Evolutionary conservation across 768 basidiomycete species (phyloP).

Genomic region (Serendipita indica): DNA sequence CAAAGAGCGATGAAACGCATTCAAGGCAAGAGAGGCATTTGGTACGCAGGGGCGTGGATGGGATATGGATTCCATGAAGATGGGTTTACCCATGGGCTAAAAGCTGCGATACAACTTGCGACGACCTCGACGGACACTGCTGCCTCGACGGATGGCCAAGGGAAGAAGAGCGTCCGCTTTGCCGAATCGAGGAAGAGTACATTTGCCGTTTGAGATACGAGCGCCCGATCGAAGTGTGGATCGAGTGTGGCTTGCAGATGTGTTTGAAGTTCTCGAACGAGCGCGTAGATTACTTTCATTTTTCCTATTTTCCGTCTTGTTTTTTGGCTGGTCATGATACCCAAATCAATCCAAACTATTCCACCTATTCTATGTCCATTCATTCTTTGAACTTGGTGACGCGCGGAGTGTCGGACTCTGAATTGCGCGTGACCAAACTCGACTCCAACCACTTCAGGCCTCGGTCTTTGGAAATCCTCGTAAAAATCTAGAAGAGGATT

Average conservation of each 20-base stretch:
- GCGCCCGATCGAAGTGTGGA: neutral
- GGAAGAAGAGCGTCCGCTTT: too few species aligned
- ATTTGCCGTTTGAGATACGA: slow-evolving; percentile 7
- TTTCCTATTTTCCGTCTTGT: neutral
- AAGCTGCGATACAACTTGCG: slow-evolving; percentile 18
- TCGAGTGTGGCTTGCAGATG: neutral
- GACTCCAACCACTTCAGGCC: neutral
- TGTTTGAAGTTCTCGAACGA: neutral
- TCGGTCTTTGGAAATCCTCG: too few species aligned
- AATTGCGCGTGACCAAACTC: neutral
- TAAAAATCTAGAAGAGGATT: neutral
- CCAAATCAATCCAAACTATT: too few species aligned
- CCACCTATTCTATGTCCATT: too few species aligned
- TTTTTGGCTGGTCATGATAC: neutral
- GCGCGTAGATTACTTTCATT: neutral
- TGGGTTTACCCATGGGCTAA: slow-evolving; percentile 40
- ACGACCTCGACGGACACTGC: neutral
- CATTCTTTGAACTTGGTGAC: too few species aligned
- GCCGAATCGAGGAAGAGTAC: neutral
- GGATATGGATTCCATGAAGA: slow-evolving; percentile 77
- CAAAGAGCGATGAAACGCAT: slow-evolving; percentile 41
- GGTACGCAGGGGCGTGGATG: slow-evolving; percentile 57
- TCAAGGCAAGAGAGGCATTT: slow-evolving; percentile 46
- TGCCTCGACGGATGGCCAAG: too few species aligned
- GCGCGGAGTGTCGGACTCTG: too few species aligned